Conservation (phyloP, 2,329 filamentous ascomycete species). For the Alternaria postmessia region DNA sequence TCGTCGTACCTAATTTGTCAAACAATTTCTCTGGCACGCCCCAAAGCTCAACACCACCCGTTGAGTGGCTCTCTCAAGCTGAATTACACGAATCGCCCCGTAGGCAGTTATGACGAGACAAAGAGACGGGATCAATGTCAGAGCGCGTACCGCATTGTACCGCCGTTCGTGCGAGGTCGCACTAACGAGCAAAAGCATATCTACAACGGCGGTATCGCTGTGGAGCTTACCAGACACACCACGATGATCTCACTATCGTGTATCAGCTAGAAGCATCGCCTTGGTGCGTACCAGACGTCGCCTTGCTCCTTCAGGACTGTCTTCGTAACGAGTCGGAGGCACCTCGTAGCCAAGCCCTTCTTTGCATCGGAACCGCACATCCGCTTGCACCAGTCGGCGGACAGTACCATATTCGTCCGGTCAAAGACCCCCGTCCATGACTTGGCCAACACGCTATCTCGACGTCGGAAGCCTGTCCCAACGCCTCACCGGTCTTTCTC, state of each 20-base stretch:
- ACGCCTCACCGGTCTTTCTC: constrained; percentile 12
- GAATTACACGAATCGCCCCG: not conserved
- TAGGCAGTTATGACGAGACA: not conserved
- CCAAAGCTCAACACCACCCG: not conserved
- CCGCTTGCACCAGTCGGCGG: constrained; percentile 10
- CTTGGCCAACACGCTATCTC: constrained; percentile 6
- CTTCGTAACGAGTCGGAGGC: constrained; percentile 10
- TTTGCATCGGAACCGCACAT: constrained; percentile 10
- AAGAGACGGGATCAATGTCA: not conserved
- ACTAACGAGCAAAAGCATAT: not conserved
- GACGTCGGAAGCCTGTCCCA: constrained; percentile 16
- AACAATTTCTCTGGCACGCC: not conserved
- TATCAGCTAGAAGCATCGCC: not conserved
- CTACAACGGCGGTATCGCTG: not conserved
- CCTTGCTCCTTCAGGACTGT: not conserved
- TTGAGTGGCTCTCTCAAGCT: not conserved
- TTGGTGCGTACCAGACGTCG: not conserved
- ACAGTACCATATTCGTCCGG: constrained; percentile 10
- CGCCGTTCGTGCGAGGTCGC: not conserved
- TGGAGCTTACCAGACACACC: not conserved
- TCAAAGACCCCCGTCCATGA: not conserved
- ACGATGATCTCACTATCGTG: not conserved
- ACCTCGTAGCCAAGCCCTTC: constrained; percentile 8
- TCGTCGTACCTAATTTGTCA: not conserved
- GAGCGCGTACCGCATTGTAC: not conserved